phyloP scores from a whole-genome alignment of 495 filamentous ascomycete genomes.

The Thozetella sp. region DNA sequence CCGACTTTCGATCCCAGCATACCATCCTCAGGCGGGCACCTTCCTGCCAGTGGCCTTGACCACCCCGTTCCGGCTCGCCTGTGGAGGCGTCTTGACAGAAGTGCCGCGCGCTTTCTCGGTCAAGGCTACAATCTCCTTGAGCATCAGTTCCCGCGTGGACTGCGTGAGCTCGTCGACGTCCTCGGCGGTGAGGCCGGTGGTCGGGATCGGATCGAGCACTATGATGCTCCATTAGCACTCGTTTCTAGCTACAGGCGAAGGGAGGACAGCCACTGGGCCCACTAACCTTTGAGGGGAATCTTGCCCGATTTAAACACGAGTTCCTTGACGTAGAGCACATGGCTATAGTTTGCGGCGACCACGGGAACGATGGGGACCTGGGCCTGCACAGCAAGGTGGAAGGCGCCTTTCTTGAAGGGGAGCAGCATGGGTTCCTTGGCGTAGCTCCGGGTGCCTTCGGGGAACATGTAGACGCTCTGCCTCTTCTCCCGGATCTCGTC shows the following conservation, averaged over 20 bases:
- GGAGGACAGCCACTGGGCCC: neutral
- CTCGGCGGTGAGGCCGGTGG: conserved; percentile 70
- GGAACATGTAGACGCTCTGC: conserved; percentile 93
- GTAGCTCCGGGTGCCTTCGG: conserved; percentile 93
- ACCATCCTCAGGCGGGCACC: conserved; percentile 19
- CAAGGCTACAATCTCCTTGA: conserved; percentile 69
- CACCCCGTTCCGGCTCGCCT: conserved; percentile 13
- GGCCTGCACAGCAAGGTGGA: conserved; percentile 93
- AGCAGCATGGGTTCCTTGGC: conserved; percentile 76
- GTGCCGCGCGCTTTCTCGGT: conserved; percentile 42
- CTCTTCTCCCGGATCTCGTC: conserved; percentile 71
- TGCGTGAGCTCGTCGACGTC: conserved; percentile 83
- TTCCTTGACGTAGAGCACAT: conserved; percentile 73
- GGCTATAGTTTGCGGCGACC: conserved; percentile 84
- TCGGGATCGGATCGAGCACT: conserved; percentile 87
- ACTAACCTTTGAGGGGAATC: conserved; percentile 79
- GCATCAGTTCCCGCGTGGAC: conserved; percentile 76
- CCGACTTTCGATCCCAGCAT: too few species aligned
- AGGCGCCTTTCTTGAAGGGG: conserved; percentile 97
- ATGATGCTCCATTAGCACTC: conserved; percentile 11
- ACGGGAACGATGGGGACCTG: conserved; percentile 90
- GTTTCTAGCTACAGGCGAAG: neutral
- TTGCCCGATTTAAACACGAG: conserved; percentile 71
- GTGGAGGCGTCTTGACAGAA: neutral
- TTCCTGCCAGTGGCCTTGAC: conserved; percentile 18